phyloP scores from a whole-genome alignment of 306 rosid genomes.

The Cucumis hystrix region DNA sequence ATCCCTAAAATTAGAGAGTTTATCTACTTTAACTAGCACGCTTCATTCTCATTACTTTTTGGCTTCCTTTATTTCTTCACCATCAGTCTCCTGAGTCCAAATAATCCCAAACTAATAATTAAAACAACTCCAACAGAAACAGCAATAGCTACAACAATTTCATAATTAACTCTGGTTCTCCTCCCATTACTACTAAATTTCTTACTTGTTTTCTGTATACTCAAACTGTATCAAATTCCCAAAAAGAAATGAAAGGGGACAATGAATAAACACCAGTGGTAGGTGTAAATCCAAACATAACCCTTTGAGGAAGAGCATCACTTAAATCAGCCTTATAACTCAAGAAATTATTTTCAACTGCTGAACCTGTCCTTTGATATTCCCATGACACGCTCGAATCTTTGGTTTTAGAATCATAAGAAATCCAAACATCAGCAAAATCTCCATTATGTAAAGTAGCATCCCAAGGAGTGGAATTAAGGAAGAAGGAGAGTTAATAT shows the following conservation, averaged over 20 bases:
- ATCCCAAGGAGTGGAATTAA: not conserved
- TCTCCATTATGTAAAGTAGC: slow-evolving; percentile 1
- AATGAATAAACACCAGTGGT: not conserved
- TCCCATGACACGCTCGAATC: slow-evolving; percentile 1
- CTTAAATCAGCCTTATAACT: not conserved
- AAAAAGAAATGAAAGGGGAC: not conserved
- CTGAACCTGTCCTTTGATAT: not conserved
- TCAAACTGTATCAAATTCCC: slow-evolving; percentile 1
- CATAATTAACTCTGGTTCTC: too few species aligned
- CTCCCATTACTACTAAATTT: too few species aligned
- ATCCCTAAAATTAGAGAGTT: too few species aligned
- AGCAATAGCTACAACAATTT: too few species aligned
- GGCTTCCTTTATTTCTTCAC: too few species aligned
- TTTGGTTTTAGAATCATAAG: not conserved
- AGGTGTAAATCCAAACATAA: not conserved
- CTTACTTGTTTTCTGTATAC: not conserved
- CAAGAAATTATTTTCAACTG: not conserved
- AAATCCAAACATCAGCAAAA: not conserved
- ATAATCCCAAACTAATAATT: too few species aligned
- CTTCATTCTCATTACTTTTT: too few species aligned
- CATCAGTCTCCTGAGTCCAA: too few species aligned
- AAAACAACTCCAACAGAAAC: too few species aligned
- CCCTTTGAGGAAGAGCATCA: slow-evolving; percentile 1
- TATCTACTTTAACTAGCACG: too few species aligned
- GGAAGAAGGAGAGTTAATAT: not conserved